Evolutionary conservation across 306 rosid species (phyloP).

Genomic region (Mucuna pruriens): DNA sequence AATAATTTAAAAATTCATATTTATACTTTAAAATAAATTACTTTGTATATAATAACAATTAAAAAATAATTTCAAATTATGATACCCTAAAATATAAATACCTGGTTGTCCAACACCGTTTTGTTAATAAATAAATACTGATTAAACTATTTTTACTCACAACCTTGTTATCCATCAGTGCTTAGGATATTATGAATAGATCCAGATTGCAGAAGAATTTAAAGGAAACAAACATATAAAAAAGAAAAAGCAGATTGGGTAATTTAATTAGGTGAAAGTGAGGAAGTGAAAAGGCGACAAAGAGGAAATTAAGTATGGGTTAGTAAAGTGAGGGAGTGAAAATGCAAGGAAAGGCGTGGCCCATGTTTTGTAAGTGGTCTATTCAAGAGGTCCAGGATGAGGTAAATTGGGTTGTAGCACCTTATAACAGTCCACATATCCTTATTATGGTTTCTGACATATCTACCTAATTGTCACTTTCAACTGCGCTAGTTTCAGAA

Average conservation of each 20-base stretch:
- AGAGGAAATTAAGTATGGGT: neutral
- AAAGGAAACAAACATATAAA: neutral
- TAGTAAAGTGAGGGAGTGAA: constrained; percentile 11
- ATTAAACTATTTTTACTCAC: too few species aligned
- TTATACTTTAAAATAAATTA: too few species aligned
- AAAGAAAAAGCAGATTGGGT: neutral
- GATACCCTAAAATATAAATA: too few species aligned
- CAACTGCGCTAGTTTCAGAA: constrained; percentile 40
- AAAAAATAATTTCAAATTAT: too few species aligned
- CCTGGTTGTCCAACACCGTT: too few species aligned
- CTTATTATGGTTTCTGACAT: constrained; percentile 53
- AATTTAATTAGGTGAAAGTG: neutral
- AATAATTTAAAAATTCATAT: too few species aligned
- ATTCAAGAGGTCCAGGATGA: constrained; percentile 37
- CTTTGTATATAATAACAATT: too few species aligned
- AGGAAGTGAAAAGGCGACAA: constrained; percentile 18
- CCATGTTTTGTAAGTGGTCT: constrained; percentile 35
- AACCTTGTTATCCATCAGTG: too few species aligned
- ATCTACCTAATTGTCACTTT: constrained; percentile 46
- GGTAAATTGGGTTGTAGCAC: constrained; percentile 29
- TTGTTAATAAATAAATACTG: too few species aligned
- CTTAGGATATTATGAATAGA: neutral
- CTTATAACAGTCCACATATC: constrained; percentile 30
- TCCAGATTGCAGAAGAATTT: neutral
- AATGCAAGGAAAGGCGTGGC: constrained; percentile 25